Percentiles rank a stretch among this genome's conserved stretches.
These are phyloP conservation scores for Sporothrix inflata DNA, from an alignment of 2,329 filamentous ascomycete genomes.

Conservation along the genomic window DNA sequence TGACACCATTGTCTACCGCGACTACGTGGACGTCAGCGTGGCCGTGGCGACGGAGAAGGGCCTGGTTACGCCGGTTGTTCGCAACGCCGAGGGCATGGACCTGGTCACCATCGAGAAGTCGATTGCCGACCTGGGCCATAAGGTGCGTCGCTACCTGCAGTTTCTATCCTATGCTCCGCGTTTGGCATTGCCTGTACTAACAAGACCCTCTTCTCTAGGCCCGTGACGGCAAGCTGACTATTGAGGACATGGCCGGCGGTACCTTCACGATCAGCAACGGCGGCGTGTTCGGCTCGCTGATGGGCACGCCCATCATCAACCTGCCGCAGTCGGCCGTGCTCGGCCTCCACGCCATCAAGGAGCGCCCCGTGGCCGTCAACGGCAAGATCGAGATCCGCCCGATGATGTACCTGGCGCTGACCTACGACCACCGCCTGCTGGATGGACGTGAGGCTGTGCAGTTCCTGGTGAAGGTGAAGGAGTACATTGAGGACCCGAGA, in stretches of 20 bases:
- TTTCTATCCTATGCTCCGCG: neutral
- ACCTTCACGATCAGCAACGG: slow-evolving; percentile 98
- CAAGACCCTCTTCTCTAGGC: slow-evolving; percentile 57
- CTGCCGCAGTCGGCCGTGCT: slow-evolving; percentile 90
- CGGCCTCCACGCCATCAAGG: slow-evolving; percentile 95
- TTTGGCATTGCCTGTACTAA: slow-evolving; percentile 21
- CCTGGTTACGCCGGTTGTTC: slow-evolving; percentile 92
- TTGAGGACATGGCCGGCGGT: slow-evolving; percentile 98
- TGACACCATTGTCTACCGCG: slow-evolving; percentile 96
- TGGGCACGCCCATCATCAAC: slow-evolving; percentile 99
- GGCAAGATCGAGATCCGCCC: slow-evolving; percentile 94
- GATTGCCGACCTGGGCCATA: slow-evolving; percentile 94
- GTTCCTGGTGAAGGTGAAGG: slow-evolving; percentile 96
- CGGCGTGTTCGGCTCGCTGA: slow-evolving; percentile 93
- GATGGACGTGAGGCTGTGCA: slow-evolving; percentile 95
- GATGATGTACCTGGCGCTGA: slow-evolving; percentile 99
- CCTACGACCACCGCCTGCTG: slow-evolving; percentile 94
- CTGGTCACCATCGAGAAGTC: slow-evolving; percentile 86
- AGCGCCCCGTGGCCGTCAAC: slow-evolving; percentile 84
- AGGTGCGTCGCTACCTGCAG: slow-evolving; percentile 60
- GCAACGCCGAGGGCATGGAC: slow-evolving; percentile 88
- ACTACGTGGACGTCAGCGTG: slow-evolving; percentile 97
- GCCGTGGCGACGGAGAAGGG: slow-evolving; percentile 98
- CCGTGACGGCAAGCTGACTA: slow-evolving; percentile 92
- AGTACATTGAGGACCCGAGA: slow-evolving; percentile 93